A percentile compares a stretch with the other conserved stretches of the same genome.
Conservation (phyloP, 2,329 filamentous ascomycete species). For the Escovopsis weberi region DNA sequence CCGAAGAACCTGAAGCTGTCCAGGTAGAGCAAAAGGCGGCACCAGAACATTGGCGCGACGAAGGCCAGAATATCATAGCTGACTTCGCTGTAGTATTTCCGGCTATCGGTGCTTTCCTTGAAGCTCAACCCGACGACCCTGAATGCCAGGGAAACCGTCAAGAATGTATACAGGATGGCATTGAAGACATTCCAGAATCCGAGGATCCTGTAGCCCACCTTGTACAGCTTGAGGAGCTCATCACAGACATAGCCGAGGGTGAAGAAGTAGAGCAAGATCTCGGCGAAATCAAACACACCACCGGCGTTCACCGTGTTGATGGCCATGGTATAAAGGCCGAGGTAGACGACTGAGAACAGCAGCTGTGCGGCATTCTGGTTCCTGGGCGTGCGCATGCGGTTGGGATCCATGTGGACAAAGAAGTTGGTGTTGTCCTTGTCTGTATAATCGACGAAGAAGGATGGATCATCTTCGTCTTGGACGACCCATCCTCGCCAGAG, state of each 20-base stretch:
- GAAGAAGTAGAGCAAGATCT: slow-evolving; percentile 78
- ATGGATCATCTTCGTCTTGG: slow-evolving; percentile 85
- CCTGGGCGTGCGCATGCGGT: slow-evolving; percentile 80
- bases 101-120: slow-evolving; percentile 24
- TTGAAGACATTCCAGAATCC: slow-evolving; percentile 98
- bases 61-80: slow-evolving; percentile 94
- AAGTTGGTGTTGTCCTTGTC: slow-evolving; percentile 67
- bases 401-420: slow-evolving; percentile 74
- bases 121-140: slow-evolving; percentile 67
- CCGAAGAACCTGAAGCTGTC: slow-evolving; percentile 94
- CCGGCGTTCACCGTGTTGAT: slow-evolving; percentile 87
- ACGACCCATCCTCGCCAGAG: slow-evolving; percentile 94
- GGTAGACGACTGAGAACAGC: slow-evolving; percentile 66
- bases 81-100: slow-evolving; percentile 56
- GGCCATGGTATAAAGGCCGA: slow-evolving; percentile 73
- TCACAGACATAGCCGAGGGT: slow-evolving; percentile 84
- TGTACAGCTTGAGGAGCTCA: slow-evolving; percentile 80
- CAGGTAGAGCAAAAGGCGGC: slow-evolving; percentile 77
- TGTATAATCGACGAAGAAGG: slow-evolving; percentile 79
- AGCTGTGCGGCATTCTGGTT: slow-evolving; percentile 91
- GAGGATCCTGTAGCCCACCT: slow-evolving; percentile 80
- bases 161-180: slow-evolving; percentile 60
- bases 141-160: slow-evolving; percentile 64
- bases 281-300: slow-evolving; percentile 72
- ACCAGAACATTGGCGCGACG: slow-evolving; percentile 93